Percentiles rank a stretch among this genome's conserved stretches.
Conservation (phyloP, 2,329 filamentous ascomycete species). For the Alternaria consortialis region DNA sequence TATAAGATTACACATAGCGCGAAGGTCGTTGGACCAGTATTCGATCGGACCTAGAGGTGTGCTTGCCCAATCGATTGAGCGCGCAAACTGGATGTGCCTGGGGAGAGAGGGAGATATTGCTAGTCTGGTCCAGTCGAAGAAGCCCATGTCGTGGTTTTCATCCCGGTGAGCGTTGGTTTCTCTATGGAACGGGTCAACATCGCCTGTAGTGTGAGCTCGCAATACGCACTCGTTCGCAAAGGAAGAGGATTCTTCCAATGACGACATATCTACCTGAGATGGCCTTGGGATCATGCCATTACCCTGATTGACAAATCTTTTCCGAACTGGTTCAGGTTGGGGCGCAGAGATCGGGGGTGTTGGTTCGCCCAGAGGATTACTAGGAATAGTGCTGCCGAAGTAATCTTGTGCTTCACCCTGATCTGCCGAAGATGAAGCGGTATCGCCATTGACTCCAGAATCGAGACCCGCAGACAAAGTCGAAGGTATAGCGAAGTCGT, state of each 20-base stretch:
- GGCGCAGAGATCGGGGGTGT: constrained; percentile 16
- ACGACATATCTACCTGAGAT: constrained; percentile 29
- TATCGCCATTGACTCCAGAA: constrained; percentile 21
- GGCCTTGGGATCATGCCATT: constrained; percentile 16
- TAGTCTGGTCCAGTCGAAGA: constrained; percentile 84
- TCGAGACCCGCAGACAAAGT: constrained; percentile 28
- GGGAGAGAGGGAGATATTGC: constrained; percentile 70
- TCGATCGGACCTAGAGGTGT: constrained; percentile 81
- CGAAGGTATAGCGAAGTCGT: constrained; percentile 38
- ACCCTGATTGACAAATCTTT: constrained; percentile 7
- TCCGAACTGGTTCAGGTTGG: constrained; percentile 13
- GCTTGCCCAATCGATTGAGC: constrained; percentile 75
- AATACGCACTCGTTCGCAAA: constrained; percentile 55
- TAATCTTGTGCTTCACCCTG: constrained; percentile 52
- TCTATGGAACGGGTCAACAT: constrained; percentile 53
- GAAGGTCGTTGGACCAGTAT: constrained; percentile 74
- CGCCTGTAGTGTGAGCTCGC: constrained; percentile 50
- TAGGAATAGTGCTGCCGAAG: constrained; percentile 48
- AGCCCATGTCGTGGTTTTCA: constrained; percentile 56
- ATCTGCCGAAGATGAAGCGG: constrained; percentile 19
- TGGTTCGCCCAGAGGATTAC: constrained; percentile 21
- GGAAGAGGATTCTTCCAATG: constrained; percentile 36
- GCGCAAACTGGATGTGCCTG: constrained; percentile 75
- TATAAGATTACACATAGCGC: constrained; percentile 81
- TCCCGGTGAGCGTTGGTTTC: constrained; percentile 29